Evolutionary conservation across 352 stramenopile genomes (phyloP), one percentile per base, ranked within the genome.

Genomic region (Phytopythium delawarense): DNA sequence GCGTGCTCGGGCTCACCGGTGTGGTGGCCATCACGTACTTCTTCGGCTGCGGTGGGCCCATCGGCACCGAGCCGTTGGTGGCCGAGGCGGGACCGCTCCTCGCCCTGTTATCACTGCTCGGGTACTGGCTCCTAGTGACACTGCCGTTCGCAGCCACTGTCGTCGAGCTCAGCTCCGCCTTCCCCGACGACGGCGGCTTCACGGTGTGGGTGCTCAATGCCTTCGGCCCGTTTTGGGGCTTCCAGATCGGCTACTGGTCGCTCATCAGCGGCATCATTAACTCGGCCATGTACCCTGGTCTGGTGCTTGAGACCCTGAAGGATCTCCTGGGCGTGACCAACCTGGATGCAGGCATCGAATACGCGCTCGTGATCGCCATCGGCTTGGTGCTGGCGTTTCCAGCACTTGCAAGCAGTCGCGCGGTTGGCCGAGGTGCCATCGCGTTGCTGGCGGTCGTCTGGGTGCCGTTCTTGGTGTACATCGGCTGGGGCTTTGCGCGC

Each of bases 141-240:
- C 35, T 96, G 16, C 89, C 89, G 20, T 90, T 96, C 65, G 87
- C 84, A 12, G 70, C 96, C 25, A 84, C 97, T 11, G 96, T 92
- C 11, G 87, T 89, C 16, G 89, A 97, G 72, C 70, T 98, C 21
- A 85, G 82, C 20, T 81, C 83, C 0, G 72, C 88, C 7, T 96
- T 96, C 69, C 88, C 86, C 4, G 89, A 97, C 48, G 64, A 76
- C 37, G 69, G 65, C 11, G 88, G 74, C 51, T 93, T 84, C 61
- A 80, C 94, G 1, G 79, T 86, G 8, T 98, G 91, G 89, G 85
- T 96, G 1, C 70, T 90, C 59, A 76, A 87, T 62, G 90, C 88
- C 4, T 96, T 94, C 81, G 91, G 88, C 12, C 66, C 79, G 8
- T 89, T 86, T 66, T 88, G 77, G 79, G 77, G 65, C 5, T 88